Base-by-base conservation (phyloP, 257 asterid species). In the Solanum bulbocastanum region DNA sequence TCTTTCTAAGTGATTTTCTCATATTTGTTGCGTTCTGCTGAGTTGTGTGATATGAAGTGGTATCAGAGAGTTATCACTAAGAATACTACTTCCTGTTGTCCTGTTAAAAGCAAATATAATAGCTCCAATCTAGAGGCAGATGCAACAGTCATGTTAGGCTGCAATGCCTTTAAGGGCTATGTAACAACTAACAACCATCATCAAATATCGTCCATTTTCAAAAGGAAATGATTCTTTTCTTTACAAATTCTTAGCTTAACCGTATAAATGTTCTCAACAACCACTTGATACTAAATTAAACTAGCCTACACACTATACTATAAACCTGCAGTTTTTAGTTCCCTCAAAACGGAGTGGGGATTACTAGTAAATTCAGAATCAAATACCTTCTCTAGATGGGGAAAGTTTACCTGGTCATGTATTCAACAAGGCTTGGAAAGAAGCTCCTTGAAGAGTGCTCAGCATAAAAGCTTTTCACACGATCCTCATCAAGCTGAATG, bases 391-490 rank as follows among this genome's bases (percentile, higher is more conserved):
- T 42, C 84, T 35, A 14, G 62, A 42, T 1, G 7, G 37, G 62
- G 15, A 22, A 86, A 58, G 32, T 5, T 62, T 88, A 95, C 98
- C 98, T 95, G n/a, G 94, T 91, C 97, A 95, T 94, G 91, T 94
- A 96, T 10, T 88, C 89, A 82, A 96, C 95, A 84, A 96, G 98
- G 92, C 88, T 83, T 1, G 93, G 87, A 89, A 96, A 95, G 90
- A 96, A 96, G 89, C 90, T 92, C 94, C 87, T 94, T 6, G 95
- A 85, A 75, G 98, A 89, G 69, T 96, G 98, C 90, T 96, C 98
- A 14, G 91, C 93, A 79, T 96, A 95, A 83, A 96, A 95, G 14
- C 90, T 89, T 89, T 86, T 92, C 56, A 90, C 95, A 0, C 83
- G 88, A 71, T 93, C 92, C 92, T 94, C 96, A 40, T 91, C 91